Percentiles rank a stretch among this genome's conserved stretches.
These are phyloP conservation scores for Fusarium ambrosium DNA, from an alignment of 2,329 filamentous ascomycete species.

Conservation along the genomic window DNA sequence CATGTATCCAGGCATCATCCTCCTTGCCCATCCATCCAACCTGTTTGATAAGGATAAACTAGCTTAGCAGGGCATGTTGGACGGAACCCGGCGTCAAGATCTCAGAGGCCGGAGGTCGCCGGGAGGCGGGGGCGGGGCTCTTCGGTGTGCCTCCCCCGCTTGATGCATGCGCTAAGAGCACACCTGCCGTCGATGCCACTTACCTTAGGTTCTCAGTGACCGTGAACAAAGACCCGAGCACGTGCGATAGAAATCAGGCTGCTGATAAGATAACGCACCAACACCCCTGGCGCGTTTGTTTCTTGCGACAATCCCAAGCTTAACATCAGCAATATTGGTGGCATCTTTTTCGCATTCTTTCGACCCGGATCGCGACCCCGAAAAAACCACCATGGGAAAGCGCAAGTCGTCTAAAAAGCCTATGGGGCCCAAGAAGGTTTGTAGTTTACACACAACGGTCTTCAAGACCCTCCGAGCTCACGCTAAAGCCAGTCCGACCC, in stretches of 20 bases:
- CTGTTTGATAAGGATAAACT: slow-evolving; percentile 22
- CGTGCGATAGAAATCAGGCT: slow-evolving; percentile 35
- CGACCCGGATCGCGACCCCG: slow-evolving; percentile 31
- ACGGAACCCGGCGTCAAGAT: slow-evolving; percentile 33
- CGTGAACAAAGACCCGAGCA: slow-evolving; percentile 34
- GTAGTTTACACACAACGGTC: slow-evolving; percentile 30
- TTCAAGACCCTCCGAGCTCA: slow-evolving; percentile 12
- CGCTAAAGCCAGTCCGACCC: slow-evolving; percentile 70
- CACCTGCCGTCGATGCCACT: slow-evolving; percentile 14
- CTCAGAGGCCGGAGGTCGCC: slow-evolving; percentile 44
- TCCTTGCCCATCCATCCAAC: not conserved
- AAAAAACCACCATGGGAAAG: slow-evolving; percentile 77
- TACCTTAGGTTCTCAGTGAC: not conserved
- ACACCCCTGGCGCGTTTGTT: slow-evolving; percentile 34
- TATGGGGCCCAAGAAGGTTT: slow-evolving; percentile 84
- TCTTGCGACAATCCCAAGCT: slow-evolving; percentile 32
- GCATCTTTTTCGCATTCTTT: slow-evolving; percentile 33
- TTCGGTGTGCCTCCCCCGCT: slow-evolving; percentile 36
- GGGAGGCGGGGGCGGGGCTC: slow-evolving; percentile 42
- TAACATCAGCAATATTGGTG: slow-evolving; percentile 44
- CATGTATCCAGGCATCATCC: not conserved
- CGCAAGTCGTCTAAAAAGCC: slow-evolving; percentile 93
- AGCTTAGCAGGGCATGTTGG: not conserved
- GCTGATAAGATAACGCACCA: slow-evolving; percentile 45
- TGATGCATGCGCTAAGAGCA: slow-evolving; percentile 38